phyloP scores from a whole-genome alignment of 2,329 filamentous ascomycete genomes.

The Diaporthe destruens region DNA sequence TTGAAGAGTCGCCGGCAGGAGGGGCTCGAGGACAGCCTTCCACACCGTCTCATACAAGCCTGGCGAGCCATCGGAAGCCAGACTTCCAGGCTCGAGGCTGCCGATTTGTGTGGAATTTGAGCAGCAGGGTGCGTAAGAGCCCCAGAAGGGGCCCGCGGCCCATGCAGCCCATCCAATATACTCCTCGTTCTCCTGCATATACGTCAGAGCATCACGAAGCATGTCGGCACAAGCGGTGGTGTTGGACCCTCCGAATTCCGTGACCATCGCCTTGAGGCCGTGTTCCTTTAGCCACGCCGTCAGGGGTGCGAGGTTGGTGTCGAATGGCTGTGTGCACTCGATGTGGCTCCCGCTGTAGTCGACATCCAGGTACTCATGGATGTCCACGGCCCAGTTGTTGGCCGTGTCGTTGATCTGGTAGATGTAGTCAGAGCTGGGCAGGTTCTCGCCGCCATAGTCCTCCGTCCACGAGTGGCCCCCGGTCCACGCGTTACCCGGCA shows the following conservation, averaged over 20 bases:
- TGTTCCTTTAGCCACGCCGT: constrained; percentile 61
- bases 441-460: constrained; percentile 52
- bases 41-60: constrained; percentile 61
- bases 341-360: constrained; percentile 60
- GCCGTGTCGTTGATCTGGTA: constrained; percentile 59
- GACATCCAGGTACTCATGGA: constrained; percentile 64
- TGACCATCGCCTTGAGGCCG: constrained; percentile 62
- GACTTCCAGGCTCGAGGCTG: constrained; percentile 61
- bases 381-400: constrained; percentile 63
- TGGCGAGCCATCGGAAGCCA: constrained; percentile 56
- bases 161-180: constrained; percentile 66
- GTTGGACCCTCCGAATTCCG: constrained; percentile 62
- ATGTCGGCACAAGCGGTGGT: constrained; percentile 57
- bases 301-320: constrained; percentile 54
- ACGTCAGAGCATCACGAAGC: constrained; percentile 57
- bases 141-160: constrained; percentile 65
- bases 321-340: constrained; percentile 56
- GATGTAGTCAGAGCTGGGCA: constrained; percentile 53
- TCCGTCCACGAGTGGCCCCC: constrained; percentile 62
- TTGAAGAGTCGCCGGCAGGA: constrained; percentile 56
- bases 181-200: constrained; percentile 60
- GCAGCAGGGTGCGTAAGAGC: constrained; percentile 53
- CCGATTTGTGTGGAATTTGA: constrained; percentile 56
- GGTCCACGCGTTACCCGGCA: constrained; percentile 63
- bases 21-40: constrained; percentile 57